Conservation (phyloP, 2,329 filamentous ascomycete species). For the Coniochaeta sp. region DNA sequence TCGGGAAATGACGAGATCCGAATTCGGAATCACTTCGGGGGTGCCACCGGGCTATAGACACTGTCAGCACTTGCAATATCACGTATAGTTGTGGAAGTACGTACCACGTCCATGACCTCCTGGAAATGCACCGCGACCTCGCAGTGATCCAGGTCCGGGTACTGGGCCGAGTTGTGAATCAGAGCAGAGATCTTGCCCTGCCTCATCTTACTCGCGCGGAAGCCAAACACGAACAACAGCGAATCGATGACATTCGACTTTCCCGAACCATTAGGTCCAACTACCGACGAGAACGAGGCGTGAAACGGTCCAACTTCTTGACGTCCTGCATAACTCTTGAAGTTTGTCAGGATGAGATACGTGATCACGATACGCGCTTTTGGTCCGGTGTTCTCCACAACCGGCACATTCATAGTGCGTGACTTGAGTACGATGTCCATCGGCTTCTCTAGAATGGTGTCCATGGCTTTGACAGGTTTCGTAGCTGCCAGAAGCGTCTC, state of each 20-base stretch:
- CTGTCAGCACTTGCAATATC: conserved; percentile 16
- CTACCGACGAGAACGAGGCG: conserved; percentile 92
- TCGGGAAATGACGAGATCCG: conserved; percentile 79
- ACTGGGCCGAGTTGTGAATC: conserved; percentile 90
- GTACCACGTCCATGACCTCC: conserved; percentile 78
- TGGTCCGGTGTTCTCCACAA: conserved; percentile 68
- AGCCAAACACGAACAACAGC: conserved; percentile 96
- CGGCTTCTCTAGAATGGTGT: conserved; percentile 74
- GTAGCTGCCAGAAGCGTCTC: conserved; percentile 42
- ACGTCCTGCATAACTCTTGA: conserved; percentile 95
- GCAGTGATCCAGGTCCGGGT: conserved; percentile 79
- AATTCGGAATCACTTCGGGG: conserved; percentile 72
- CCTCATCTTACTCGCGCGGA: conserved; percentile 97
- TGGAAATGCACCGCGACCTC: conserved; percentile 97
- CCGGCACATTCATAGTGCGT: conserved; percentile 57
- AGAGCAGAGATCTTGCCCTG: conserved; percentile 97
- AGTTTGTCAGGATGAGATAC: conserved; percentile 86
- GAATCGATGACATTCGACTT: conserved; percentile 99
- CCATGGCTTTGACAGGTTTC: conserved; percentile 68
- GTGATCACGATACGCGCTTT: conserved; percentile 89
- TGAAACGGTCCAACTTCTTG: conserved; percentile 97
- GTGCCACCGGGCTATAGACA: conserved; percentile 55
- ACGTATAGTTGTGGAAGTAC: conserved; percentile 9
- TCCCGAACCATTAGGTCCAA: conserved; percentile 94
- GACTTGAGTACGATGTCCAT: conserved; percentile 93